Evolutionary conservation across 1,284 basidiomycete genomes (phyloP).

Genomic region (Golubevia pallescens): DNA sequence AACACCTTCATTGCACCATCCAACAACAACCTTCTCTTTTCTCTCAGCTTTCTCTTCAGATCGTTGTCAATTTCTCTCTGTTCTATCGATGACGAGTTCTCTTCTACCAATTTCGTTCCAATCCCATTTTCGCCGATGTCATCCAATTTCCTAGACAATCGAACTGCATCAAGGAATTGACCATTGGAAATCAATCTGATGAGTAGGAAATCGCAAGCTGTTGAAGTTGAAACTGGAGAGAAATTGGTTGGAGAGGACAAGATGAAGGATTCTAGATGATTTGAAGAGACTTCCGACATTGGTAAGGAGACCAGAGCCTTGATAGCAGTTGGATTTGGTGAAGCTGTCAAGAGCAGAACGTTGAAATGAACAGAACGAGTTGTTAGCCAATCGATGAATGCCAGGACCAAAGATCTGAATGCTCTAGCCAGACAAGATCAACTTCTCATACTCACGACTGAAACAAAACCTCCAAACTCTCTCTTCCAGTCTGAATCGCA

Average conservation of each 20-base stretch:
- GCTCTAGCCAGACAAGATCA: too few species aligned
- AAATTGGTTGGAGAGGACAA: conserved; percentile 9
- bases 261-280: conserved; percentile 27
- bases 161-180: conserved; percentile 46
- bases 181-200: conserved; percentile 43
- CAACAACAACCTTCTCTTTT: conserved; percentile 33
- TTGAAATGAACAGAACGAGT: too few species aligned
- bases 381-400: too few species aligned
- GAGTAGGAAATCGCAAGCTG: conserved; percentile 40
- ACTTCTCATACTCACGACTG: too few species aligned
- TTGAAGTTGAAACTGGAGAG: conserved; percentile 24
- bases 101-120: background rate
- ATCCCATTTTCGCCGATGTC: conserved; percentile 15
- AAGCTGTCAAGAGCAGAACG: conserved; percentile 20
- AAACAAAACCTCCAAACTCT: too few species aligned
- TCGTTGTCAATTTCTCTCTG: background rate
- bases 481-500: too few species aligned
- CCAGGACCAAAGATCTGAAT: too few species aligned
- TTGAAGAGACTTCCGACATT: conserved; percentile 27
- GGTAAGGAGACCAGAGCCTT: conserved; percentile 30
- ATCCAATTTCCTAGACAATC: conserved; percentile 33
- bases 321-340: conserved; percentile 32
- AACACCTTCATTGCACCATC: conserved; percentile 29
- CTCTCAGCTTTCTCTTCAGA: conserved; percentile 24
- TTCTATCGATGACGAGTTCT: background rate